Evolutionary conservation across 371 early-diverging fungal genomes (phyloP).

Genomic region (Aphelidium insulamus): DNA sequence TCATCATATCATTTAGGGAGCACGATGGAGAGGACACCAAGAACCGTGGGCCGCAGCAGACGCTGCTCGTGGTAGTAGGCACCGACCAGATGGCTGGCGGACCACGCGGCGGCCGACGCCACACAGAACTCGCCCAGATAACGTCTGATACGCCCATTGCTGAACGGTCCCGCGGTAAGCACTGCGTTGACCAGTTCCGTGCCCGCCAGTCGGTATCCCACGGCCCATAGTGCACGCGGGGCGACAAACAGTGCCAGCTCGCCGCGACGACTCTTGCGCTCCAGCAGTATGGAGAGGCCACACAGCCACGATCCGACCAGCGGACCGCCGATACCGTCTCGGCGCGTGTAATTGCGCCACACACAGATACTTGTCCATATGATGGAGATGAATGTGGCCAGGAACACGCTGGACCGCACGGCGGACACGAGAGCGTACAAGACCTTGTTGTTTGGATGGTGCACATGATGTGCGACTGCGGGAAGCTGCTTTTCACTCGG

Average conservation of each 20-base stretch:
- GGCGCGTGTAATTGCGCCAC: constrained; percentile 17
- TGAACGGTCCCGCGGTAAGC: too few species aligned
- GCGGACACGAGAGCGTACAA: constrained; percentile 19
- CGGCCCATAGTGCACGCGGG: constrained; percentile 26
- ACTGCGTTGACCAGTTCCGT: constrained; percentile 16
- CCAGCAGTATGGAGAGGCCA: constrained; percentile 30
- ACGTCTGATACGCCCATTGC: too few species aligned
- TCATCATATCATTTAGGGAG: too few species aligned
- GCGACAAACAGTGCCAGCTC: constrained; percentile 38
- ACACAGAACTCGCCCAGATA: too few species aligned
- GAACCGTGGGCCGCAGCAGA: too few species aligned
- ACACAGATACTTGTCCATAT: constrained; percentile 34
- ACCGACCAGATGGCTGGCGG: too few species aligned
- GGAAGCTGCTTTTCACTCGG: too few species aligned
- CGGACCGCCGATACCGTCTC: constrained; percentile 23
- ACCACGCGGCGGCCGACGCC: too few species aligned
- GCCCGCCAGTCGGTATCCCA: constrained; percentile 20
- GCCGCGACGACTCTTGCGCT: constrained; percentile 27
- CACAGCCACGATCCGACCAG: constrained; percentile 27
- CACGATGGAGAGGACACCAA: too few species aligned
- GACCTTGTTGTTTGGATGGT: too few species aligned
- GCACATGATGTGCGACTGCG: too few species aligned
- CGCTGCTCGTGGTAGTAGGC: too few species aligned
- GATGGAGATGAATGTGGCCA: constrained; percentile 27
- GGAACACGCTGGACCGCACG: constrained; percentile 29